Evolutionary conservation across 2,329 filamentous ascomycete species (phyloP), one percentile per base, ranked within the genome.

Genomic region (Colletotrichum simmondsii): DNA sequence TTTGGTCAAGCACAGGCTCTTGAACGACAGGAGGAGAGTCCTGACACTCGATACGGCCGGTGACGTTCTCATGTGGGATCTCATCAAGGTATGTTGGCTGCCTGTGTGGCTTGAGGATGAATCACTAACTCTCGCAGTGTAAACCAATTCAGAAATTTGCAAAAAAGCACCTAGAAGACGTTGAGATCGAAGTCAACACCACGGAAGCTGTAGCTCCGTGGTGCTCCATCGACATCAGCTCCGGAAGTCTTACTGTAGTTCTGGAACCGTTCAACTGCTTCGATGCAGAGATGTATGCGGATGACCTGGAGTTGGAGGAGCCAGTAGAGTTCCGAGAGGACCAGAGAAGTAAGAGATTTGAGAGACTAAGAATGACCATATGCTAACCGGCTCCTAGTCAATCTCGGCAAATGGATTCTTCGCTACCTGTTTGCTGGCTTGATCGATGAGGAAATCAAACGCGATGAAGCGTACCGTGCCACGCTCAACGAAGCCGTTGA

Each of bases 221-320:
- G 97, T 99, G 97, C 80, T 94, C 94, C 2, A 93, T 98, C 65
- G 95, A 99, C 79, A 95, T 96, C 24, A 93, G 96, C 77, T 98
- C 96, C 5, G 97, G 97, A 46, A 95, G 94, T 74, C 86, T 99
- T 68, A 96, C 95, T 2, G 96, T 98, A 3, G 92, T 97, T 22
- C 83, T 99, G 22, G 97, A 99, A 79, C 94, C 95, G 53, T 97
- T 97, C 78, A 97, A 97, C 77, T 98, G 95, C 81, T 99, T 99
- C 77, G 97, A 99, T 82, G 97, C 95, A 19, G 97, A 99, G 79
- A 93, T 98, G 82, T 99, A 99, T 80, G 96, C 95, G 1, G 97
- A 99, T 80, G 95, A 98, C 82, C 85, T 97, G 46, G 87, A 92
- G 53, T 77, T 96, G 67, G 89, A 93, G 12, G 92, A 95, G 74